These are phyloP conservation scores for Vigna mungo DNA, from an alignment of 306 rosid genomes.

Conservation along the genomic window DNA sequence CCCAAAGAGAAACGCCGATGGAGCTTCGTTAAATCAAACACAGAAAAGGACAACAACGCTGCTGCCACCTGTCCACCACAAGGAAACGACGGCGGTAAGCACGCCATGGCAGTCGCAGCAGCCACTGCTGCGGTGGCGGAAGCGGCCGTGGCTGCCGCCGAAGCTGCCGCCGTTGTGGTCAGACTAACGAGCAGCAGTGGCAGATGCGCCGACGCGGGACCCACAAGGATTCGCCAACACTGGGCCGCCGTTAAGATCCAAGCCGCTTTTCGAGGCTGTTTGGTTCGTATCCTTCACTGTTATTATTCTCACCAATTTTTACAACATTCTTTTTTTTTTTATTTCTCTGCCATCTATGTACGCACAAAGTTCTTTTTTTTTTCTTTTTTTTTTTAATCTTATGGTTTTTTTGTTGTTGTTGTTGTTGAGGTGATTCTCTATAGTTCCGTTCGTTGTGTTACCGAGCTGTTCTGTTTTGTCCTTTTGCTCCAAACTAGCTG, in stretches of 20 bases:
- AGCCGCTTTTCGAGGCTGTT: slow-evolving; percentile 83
- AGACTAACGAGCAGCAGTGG: slow-evolving; percentile 56
- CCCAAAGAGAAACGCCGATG: slow-evolving; percentile 70
- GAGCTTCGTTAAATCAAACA: slow-evolving; percentile 77
- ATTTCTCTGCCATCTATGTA: background rate
- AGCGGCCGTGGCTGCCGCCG: slow-evolving; percentile 69
- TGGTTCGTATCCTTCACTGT: slow-evolving; percentile 59
- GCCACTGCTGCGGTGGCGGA: slow-evolving; percentile 64
- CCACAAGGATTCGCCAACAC: slow-evolving; percentile 50
- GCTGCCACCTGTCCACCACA: background rate
- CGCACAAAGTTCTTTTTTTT: too few relatives aligned
- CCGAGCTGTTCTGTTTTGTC: slow-evolving; percentile 51
- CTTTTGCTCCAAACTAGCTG: slow-evolving; percentile 34
- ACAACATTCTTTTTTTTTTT: background rate
- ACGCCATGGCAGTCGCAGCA: slow-evolving; percentile 65
- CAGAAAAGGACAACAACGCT: slow-evolving; percentile 12
- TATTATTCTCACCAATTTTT: background rate
- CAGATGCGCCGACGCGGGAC: slow-evolving; percentile 3
- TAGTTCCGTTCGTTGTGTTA: background rate
- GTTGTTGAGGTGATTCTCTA: background rate
- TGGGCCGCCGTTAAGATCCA: slow-evolving; percentile 87
- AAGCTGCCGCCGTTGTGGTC: slow-evolving; percentile 65
- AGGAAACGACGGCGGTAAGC: slow-evolving; percentile 43
- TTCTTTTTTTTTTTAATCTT: background rate
- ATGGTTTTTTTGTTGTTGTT: slow-evolving; percentile 30